Percentiles rank a stretch among this genome's conserved stretches.
Evolutionary conservation across 2,329 filamentous ascomycete species (phyloP).

Genomic region (Raffaelea deltoideospora): DNA sequence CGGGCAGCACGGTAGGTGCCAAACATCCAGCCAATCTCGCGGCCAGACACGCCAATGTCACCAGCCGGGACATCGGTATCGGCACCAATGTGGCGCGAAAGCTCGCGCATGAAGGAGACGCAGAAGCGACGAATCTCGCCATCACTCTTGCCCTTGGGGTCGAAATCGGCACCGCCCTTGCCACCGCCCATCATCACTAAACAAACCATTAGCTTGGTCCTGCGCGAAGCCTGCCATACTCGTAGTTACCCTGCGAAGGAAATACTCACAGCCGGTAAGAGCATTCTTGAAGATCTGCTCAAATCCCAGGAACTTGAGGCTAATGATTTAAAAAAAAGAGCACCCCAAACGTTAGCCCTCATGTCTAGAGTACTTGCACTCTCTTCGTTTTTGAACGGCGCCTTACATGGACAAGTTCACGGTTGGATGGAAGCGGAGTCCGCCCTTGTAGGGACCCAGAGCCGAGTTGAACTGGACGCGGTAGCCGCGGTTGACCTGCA

Average conservation of each 20-base stretch:
- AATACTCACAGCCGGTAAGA: slow-evolving; percentile 67
- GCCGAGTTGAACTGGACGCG: slow-evolving; percentile 98
- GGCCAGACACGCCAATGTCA: slow-evolving; percentile 85
- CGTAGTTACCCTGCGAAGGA: too few species aligned
- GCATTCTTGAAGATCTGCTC: slow-evolving; percentile 99
- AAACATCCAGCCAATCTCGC: slow-evolving; percentile 91
- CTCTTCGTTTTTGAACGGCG: too few species aligned
- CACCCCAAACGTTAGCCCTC: too few species aligned
- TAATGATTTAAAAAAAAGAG: too few species aligned
- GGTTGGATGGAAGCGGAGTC: slow-evolving; percentile 83
- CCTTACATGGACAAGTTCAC: slow-evolving; percentile 56
- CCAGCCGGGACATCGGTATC: slow-evolving; percentile 94
- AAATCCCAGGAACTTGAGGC: slow-evolving; percentile 93
- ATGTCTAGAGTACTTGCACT: too few species aligned
- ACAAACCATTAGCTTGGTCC: too few species aligned
- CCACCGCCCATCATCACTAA: slow-evolving; percentile 90
- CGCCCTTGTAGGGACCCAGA: slow-evolving; percentile 95
- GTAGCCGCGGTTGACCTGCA: slow-evolving; percentile 89
- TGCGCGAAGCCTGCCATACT: too few species aligned
- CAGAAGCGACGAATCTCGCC: slow-evolving; percentile 97
- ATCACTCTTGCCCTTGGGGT: slow-evolving; percentile 97
- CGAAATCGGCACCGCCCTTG: slow-evolving; percentile 96
- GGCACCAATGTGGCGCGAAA: slow-evolving; percentile 89
- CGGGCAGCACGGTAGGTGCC: slow-evolving; percentile 79
- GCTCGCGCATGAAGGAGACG: slow-evolving; percentile 87